Conservation (phyloP, 192 early-diverging fungal genomes). For the Backusella liffmaniae region DNA sequence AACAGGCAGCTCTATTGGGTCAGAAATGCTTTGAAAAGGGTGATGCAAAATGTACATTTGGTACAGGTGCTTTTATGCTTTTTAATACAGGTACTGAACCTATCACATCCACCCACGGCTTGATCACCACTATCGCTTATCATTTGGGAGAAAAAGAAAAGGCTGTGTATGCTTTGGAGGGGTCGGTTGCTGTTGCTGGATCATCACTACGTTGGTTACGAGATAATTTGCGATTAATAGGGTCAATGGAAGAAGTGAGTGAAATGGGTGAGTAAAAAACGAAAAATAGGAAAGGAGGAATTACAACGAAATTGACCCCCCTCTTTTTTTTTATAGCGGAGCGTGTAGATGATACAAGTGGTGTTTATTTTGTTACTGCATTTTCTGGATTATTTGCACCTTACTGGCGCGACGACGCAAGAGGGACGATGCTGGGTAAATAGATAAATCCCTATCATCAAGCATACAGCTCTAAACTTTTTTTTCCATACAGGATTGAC, state of each 20-base stretch:
- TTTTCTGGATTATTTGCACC: constrained; percentile 94
- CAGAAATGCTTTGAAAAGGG: constrained; percentile 85
- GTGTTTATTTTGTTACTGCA: constrained; percentile 94
- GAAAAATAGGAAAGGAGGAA: not conserved
- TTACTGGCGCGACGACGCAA: constrained; percentile 94
- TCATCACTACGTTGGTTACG: constrained; percentile 90
- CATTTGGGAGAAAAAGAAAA: constrained; percentile 68
- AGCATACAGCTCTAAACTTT: constrained; percentile 25
- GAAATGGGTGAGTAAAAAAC: constrained; percentile 39
- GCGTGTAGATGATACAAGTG: constrained; percentile 68
- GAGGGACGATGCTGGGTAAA: constrained; percentile 76
- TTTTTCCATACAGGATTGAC: constrained; percentile 61
- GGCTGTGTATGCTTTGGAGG: constrained; percentile 85
- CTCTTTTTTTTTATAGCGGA: constrained; percentile 40
- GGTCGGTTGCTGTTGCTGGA: constrained; percentile 89
- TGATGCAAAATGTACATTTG: constrained; percentile 94
- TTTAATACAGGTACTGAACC: constrained; percentile 88
- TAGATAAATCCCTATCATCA: no score
- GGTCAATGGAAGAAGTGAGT: constrained; percentile 69
- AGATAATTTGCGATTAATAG: constrained; percentile 82
- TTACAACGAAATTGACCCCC: not conserved
- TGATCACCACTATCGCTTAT: constrained; percentile 92
- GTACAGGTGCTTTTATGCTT: constrained; percentile 94
- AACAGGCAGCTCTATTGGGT: constrained; percentile 92
- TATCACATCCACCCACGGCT: constrained; percentile 75